Evolutionary conservation across 257 asterid genomes (phyloP), one percentile per base, ranked within the genome.

Genomic region (Fraxinus cuspidata): DNA sequence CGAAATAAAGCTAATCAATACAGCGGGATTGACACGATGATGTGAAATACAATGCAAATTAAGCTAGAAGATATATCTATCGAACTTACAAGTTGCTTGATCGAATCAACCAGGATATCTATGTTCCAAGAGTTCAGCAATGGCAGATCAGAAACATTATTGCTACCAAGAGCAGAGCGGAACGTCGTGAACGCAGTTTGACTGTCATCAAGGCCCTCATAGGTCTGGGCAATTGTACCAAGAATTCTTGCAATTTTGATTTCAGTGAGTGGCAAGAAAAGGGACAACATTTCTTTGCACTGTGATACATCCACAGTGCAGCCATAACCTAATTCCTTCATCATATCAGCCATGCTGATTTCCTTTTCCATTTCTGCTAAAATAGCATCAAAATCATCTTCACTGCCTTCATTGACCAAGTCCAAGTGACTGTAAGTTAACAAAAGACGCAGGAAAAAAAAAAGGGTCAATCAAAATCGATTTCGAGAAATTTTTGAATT

Each of bases 311-410:
- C 88, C 34, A 77, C 88, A 23, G 99, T 92, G 94, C 99, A 96
- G 53, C 97, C 97, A 87, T 92, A 94, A 79, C 99, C 98, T 81
- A 96, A 84, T 83, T 96, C 99, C 78, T 89, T 88, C 94, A 96
- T 88, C 76, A 90, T 87, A 75, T 91, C 98, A 68, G 98, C 92
- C 90, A 96, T 90, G 87, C 95, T 89, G 87, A 91, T 89, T 89
- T 92, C 99, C 83, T 89, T 92, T 90, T 93, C 97, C 99, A 93
- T 89, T 82, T 96, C 99, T 28, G 92, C 96, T 84, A 96, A 86
- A 81, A 96, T 82, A 81, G 88, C 89, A 87, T 93, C 97, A 83
- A 96, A 92, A 89, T 96, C 97, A 84, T 91, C 97, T 83, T 86
- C 94, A 32, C 83, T 85, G 0, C 82, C 91, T 58, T 89, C 97